These are phyloP conservation scores for Globisporangium spinosum DNA, from an alignment of 352 stramenopile genomes.

Conservation along the genomic window DNA sequence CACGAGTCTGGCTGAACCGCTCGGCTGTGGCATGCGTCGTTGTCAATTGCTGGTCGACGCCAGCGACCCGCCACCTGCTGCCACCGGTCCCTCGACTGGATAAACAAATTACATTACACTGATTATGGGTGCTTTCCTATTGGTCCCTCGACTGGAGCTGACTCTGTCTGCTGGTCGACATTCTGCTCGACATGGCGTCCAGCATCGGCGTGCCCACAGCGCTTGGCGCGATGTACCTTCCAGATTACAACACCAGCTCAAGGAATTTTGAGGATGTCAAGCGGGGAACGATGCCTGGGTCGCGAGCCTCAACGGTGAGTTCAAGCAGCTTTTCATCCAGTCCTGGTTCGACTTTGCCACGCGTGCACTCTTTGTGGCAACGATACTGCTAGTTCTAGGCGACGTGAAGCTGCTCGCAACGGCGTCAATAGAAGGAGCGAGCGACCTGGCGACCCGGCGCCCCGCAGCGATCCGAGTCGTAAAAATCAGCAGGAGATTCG, in stretches of 20 bases:
- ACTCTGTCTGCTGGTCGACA: constrained; percentile 12
- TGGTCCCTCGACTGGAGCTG: neutral
- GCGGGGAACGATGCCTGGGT: constrained; percentile 3
- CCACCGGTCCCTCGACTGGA: neutral
- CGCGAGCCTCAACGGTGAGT: constrained; percentile 14
- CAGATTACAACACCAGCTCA: neutral
- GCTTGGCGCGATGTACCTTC: neutral
- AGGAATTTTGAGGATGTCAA: neutral
- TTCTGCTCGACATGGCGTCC: constrained; percentile 8
- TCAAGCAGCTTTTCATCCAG: constrained; percentile 17
- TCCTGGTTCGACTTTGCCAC: constrained; percentile 13
- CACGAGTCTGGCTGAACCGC: constrained; percentile 7
- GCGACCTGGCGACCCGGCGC: neutral
- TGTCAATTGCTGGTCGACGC: constrained; percentile 13
- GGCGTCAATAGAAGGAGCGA: neutral
- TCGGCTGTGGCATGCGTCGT: neutral
- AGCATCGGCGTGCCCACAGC: constrained; percentile 4
- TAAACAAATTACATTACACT: no score
- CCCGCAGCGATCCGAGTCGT: neutral
- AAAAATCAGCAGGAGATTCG: neutral
- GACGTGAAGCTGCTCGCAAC: constrained; percentile 14
- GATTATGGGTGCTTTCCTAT: no score
- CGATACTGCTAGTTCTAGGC: constrained; percentile 6
- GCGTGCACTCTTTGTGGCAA: constrained; percentile 8
- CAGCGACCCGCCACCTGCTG: neutral